Evolutionary conservation across 2,329 filamentous ascomycete genomes (phyloP), one percentile per base, ranked within the genome.

Genomic region (Chaetomiaceae sp.): DNA sequence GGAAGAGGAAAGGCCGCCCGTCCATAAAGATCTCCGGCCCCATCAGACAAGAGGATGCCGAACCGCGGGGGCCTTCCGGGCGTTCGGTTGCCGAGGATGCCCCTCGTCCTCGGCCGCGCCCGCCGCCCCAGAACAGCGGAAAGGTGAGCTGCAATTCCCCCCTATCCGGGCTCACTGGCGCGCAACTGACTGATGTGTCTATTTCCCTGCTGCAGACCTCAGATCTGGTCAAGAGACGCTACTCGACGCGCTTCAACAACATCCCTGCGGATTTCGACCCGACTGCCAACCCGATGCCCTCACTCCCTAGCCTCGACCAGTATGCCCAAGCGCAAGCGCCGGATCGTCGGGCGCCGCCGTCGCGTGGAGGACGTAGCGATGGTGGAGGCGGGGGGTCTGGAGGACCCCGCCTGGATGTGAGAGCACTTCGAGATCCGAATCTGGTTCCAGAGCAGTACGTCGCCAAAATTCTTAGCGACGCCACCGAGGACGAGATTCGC

Each of bases 181-280:
- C 29, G 26, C 27, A 29, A 22, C 41, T 57, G 45, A 57, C 42
- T 11, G 32, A 47, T n/a, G 33, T 10, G 36, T n/a, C n/a, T n/a
- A n/a, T n/a, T n/a, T 47, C 35, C 34, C 47, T 51, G 20, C 44
- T 34, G 4, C 64, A 81, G 78, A 83, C 80, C 1, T 79, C 79
- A 19, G 91, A 98, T 65, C 74, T 97, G 44, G 90, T 98, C 49
- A 97, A 97, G 71, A 79, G 89, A 58, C 77, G 93, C 58, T 98
- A 97, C 68, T 97, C 93, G 32, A 90, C 90, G 34, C 83, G 91
- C 50, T 95, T 96, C 65, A 91, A 89, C 58, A 82, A 86, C 54
- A 66, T 84, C 1, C 85, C 86, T 1, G 70, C 79, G 49, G 82
- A 87, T 58, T 86, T 81, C 62, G 78, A 84, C 58, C 72, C 76